Percentiles rank a stretch among this genome's conserved stretches.
Evolutionary conservation across 106 monocot genomes (phyloP).

Genomic region (Dendrobium nobile): DNA sequence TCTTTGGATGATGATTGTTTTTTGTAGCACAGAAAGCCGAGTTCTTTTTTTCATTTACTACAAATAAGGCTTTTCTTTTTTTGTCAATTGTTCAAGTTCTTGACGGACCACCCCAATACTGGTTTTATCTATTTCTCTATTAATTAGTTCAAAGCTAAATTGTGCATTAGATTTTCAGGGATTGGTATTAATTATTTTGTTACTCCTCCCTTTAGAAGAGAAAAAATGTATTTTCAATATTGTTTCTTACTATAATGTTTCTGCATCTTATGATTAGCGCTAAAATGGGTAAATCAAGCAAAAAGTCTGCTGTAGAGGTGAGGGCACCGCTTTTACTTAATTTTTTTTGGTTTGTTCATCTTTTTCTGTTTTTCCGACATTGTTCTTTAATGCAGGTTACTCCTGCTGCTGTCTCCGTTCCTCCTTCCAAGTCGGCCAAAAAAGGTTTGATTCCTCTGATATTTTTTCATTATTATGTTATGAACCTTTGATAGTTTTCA

Average conservation of each 20-base stretch:
- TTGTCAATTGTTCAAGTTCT: background rate
- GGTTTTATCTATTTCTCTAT: background rate
- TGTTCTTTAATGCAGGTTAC: constrained; percentile 18
- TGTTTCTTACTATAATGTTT: background rate
- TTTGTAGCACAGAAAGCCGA: background rate
- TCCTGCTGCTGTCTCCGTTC: constrained; percentile 6
- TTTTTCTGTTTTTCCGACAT: background rate
- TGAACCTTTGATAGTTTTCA: background rate
- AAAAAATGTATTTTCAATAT: background rate
- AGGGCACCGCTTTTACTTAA: background rate
- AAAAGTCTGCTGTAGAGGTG: constrained; percentile 41
- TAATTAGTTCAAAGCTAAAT: background rate
- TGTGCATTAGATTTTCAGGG: background rate
- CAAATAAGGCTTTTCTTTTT: background rate
- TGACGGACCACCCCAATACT: background rate
- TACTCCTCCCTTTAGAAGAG: background rate
- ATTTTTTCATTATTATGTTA: background rate
- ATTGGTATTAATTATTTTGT: background rate
- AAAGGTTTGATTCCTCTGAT: constrained; percentile 25
- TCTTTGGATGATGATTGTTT: background rate
- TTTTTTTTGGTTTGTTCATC: background rate
- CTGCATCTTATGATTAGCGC: background rate
- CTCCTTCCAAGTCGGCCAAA: constrained; percentile 33
- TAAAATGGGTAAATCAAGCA: constrained; percentile 59
- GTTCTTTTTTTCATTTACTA: background rate